phyloP scores from a whole-genome alignment of 768 basidiomycete genomes.

The Xerocomellus intermedius region DNA sequence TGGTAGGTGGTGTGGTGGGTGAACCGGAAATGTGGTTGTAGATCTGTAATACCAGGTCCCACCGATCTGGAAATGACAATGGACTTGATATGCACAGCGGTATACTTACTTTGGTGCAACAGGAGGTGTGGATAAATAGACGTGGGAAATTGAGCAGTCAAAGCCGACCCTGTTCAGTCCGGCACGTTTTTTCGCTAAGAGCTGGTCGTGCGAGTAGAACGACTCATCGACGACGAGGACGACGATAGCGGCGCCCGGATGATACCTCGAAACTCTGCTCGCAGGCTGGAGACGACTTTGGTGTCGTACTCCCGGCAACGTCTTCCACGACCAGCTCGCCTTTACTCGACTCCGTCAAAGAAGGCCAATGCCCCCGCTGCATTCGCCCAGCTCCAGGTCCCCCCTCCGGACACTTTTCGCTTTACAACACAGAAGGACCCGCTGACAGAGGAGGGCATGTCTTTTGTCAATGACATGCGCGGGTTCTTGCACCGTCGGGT shows the following conservation, averaged over 20 bases:
- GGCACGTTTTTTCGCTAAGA: constrained; percentile 1
- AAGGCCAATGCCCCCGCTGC: constrained; percentile 50
- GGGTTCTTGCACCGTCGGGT: constrained; percentile 48
- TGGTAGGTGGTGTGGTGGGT: background rate
- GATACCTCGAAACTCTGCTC: constrained; percentile 32
- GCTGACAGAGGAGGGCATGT: constrained; percentile 11
- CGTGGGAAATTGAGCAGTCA: no score
- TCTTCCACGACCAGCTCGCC: constrained; percentile 66
- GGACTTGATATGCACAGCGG: no score
- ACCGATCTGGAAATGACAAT: no score
- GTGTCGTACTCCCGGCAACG: constrained; percentile 62
- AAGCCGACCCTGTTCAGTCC: no score
- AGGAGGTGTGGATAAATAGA: no score
- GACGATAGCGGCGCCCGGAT: constrained; percentile 18
- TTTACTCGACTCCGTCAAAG: constrained; percentile 68
- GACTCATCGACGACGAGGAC: constrained; percentile 8
- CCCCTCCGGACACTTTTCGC: constrained; percentile 40
- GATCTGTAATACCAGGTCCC: background rate
- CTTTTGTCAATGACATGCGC: constrained; percentile 41
- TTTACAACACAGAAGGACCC: constrained; percentile 29
- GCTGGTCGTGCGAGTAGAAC: constrained; percentile 18
- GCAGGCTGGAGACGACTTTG: constrained; percentile 38
- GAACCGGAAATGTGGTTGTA: background rate
- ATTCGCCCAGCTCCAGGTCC: constrained; percentile 35
- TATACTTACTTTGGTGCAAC: no score